These are phyloP conservation scores for Candida sp. DNA, from an alignment of 1,139 yeast species.

Conservation along the genomic window DNA sequence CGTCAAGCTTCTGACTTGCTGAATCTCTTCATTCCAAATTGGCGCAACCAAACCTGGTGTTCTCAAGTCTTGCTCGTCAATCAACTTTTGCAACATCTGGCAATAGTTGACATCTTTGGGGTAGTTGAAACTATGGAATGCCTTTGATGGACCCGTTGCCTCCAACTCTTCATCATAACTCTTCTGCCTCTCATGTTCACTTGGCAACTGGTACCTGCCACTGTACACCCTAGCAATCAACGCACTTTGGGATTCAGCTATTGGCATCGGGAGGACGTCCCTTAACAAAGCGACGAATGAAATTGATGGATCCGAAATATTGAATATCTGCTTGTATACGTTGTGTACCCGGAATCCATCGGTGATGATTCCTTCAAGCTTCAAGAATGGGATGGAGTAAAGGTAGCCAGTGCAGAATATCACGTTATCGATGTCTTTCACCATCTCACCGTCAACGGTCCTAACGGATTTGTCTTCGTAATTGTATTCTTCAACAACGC, in stretches of 20 bases:
- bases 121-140: conserved; percentile 30
- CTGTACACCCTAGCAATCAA: conserved; percentile 45
- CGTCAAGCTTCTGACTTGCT: conserved; percentile 20
- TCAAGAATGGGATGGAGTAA: conserved; percentile 46
- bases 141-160: conserved; percentile 26
- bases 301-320: conserved; percentile 48
- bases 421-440: conserved; percentile 37
- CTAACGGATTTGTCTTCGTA: conserved; percentile 25
- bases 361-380: conserved; percentile 23
- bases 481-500: conserved; percentile 33
- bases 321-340: conserved; percentile 48
- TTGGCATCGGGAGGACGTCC: conserved; percentile 50
- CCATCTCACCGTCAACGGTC: conserved; percentile 27
- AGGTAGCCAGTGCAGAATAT: conserved; percentile 56
- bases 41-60: conserved; percentile 29
- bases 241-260: conserved; percentile 51
- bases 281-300: conserved; percentile 42
- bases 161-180: conserved; percentile 23
- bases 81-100: conserved; percentile 23
- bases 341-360: conserved; percentile 36
- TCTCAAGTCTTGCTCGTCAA: conserved; percentile 19
- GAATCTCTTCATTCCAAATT: conserved; percentile 26
- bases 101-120: conserved; percentile 38
- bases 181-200: conserved; percentile 29
- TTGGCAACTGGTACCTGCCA: conserved; percentile 43